Conservation (phyloP, 345 rosid genomes). For the Mercurialis annua region DNA sequence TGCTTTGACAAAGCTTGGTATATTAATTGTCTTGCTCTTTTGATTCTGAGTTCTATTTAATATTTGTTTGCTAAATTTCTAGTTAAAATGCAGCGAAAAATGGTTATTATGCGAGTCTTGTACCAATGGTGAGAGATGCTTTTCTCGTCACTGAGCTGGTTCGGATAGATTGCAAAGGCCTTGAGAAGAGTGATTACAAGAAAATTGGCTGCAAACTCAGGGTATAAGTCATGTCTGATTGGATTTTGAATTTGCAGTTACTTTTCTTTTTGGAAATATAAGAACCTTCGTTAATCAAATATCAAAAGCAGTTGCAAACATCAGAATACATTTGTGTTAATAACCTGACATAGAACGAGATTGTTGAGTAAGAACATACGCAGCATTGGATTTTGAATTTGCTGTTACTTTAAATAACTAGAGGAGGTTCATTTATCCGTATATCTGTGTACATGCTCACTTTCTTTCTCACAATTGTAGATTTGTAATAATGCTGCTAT, state of each 20-base stretch:
- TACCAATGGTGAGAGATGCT: slow-evolving; percentile 92
- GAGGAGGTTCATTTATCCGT: not conserved
- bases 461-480: not conserved
- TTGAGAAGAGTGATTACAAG: slow-evolving; percentile 81
- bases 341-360: no score
- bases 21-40: slow-evolving; percentile 11
- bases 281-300: no score
- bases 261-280: not conserved
- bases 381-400: not conserved
- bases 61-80: slow-evolving; percentile 14
- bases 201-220: slow-evolving; percentile 92
- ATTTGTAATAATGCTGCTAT: slow-evolving; percentile 12
- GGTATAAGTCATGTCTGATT: slow-evolving; percentile 33
- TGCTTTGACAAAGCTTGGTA: slow-evolving; percentile 75
- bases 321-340: no score
- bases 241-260: not conserved
- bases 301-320: no score
- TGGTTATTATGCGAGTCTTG: slow-evolving; percentile 86
- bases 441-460: not conserved
- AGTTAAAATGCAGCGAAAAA: slow-evolving; percentile 66
- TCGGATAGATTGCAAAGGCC: slow-evolving; percentile 77
- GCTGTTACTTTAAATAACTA: no score
- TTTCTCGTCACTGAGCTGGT: slow-evolving; percentile 65
- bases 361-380: no score
- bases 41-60: not conserved